Percentiles rank a stretch among this genome's conserved stretches.
These are phyloP conservation scores for Suillus clintonianus DNA, from an alignment of 768 basidiomycete species.

Conservation along the genomic window DNA sequence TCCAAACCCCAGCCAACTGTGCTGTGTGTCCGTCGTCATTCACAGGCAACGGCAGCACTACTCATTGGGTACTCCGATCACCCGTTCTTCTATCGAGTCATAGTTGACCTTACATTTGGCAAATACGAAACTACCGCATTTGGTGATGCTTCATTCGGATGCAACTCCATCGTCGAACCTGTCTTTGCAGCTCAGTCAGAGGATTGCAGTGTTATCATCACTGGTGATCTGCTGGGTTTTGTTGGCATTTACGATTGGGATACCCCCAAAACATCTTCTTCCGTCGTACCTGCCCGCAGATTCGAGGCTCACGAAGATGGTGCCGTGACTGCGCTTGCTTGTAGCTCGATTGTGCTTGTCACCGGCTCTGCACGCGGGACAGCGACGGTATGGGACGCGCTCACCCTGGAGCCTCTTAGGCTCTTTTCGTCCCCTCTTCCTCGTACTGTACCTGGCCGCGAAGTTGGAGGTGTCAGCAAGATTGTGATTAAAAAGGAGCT, in stretches of 20 bases:
- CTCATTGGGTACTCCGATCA: conserved; percentile 55
- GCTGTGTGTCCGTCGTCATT: conserved; percentile 11
- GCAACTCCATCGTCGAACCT: conserved; percentile 51
- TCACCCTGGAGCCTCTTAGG: conserved; percentile 60
- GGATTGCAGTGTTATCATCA: conserved; percentile 56
- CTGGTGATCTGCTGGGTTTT: conserved; percentile 66
- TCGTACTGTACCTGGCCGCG: conserved; percentile 33
- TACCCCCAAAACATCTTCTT: conserved; percentile 8
- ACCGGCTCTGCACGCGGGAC: conserved; percentile 68
- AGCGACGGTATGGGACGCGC: conserved; percentile 63
- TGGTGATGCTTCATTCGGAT: conserved; percentile 53
- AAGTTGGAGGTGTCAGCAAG: conserved; percentile 50
- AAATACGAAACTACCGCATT: conserved; percentile 42
- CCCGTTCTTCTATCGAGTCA: conserved; percentile 53
- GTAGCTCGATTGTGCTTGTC: conserved; percentile 59
- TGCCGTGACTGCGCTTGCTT: conserved; percentile 61
- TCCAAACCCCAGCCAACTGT: conserved; percentile 5
- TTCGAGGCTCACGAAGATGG: conserved; percentile 70
- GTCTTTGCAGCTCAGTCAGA: conserved; percentile 39
- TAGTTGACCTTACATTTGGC: conserved; percentile 32
- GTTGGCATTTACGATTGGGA: conserved; percentile 63
- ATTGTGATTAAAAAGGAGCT: conserved; percentile 58
- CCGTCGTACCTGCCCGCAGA: conserved; percentile 40
- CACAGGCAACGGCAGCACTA: conserved; percentile 29
- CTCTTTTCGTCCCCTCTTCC: conserved; percentile 52